Conservation (phyloP, 2,329 filamentous ascomycete genomes). For the Mariannaea elegans region DNA sequence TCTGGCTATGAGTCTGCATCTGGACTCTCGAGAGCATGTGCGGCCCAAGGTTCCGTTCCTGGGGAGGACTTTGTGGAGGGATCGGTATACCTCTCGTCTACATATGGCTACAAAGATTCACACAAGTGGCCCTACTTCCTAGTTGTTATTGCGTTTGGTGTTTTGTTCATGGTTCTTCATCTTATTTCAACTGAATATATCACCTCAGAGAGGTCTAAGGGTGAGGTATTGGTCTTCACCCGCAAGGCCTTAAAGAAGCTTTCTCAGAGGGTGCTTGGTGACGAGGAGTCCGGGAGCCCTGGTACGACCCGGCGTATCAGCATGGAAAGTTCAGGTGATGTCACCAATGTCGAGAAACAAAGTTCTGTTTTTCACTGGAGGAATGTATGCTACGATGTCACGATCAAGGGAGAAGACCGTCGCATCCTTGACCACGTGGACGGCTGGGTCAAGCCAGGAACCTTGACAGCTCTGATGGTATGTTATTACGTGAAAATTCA, state of each 20-base stretch:
- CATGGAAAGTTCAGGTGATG: background rate
- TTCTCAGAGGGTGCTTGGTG: slow-evolving; percentile 67
- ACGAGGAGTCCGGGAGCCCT: slow-evolving; percentile 62
- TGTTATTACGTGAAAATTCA: slow-evolving; percentile 72
- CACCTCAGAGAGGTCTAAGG: slow-evolving; percentile 18
- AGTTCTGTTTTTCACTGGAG: slow-evolving; percentile 71
- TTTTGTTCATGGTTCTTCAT: slow-evolving; percentile 53
- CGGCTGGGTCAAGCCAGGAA: slow-evolving; percentile 78
- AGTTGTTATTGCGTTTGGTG: slow-evolving; percentile 66
- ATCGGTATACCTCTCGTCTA: slow-evolving; percentile 7
- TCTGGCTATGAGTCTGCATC: slow-evolving; percentile 1
- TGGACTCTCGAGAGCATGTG: slow-evolving; percentile 9
- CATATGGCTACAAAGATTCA: slow-evolving; percentile 17
- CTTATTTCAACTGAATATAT: slow-evolving; percentile 12
- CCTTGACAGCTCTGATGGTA: slow-evolving; percentile 74
- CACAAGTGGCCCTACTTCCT: slow-evolving; percentile 68
- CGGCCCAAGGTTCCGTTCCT: slow-evolving; percentile 13
- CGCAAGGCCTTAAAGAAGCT: slow-evolving; percentile 27
- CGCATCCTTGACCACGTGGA: slow-evolving; percentile 75
- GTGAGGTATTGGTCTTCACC: slow-evolving; percentile 20
- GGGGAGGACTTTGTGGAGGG: slow-evolving; percentile 17
- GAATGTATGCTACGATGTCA: slow-evolving; percentile 75
- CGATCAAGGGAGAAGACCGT: slow-evolving; percentile 43
- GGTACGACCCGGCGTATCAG: background rate
- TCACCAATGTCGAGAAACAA: slow-evolving; percentile 23